phyloP scores from a whole-genome alignment of 1,139 yeast species.

The Sugiyamaella japonica region DNA sequence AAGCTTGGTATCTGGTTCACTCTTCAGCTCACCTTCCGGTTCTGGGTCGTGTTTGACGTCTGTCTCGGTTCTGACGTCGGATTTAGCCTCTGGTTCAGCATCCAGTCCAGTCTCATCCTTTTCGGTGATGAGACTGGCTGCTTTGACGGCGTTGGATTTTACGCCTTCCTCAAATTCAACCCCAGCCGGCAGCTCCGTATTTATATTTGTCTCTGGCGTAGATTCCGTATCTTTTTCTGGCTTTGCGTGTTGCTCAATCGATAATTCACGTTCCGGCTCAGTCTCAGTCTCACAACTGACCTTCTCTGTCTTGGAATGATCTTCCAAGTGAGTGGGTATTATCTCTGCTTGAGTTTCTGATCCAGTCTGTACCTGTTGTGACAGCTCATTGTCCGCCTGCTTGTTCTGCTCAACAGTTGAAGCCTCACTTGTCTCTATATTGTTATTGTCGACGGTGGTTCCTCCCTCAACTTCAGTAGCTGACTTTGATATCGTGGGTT shows the following conservation, averaged over 20 bases:
- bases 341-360: no score
- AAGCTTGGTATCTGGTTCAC: background rate
- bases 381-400: no score
- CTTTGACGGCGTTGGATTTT: background rate
- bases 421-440: background rate
- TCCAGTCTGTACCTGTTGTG: no score
- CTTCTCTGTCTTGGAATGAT: no score
- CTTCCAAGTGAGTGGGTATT: no score
- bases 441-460: background rate
- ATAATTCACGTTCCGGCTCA: background rate
- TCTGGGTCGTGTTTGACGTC: no score
- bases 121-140: background rate
- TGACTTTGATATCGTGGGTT: background rate
- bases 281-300: background rate
- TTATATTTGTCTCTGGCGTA: no score
- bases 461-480: background rate
- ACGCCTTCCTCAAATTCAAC: constrained; percentile 6
- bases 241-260: background rate
- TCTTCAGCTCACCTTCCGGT: background rate
- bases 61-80: background rate
- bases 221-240: constrained; percentile 17
- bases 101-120: background rate
- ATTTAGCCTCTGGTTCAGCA: background rate
- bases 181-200: background rate
- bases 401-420: no score